These are phyloP conservation scores for Fusarium neocosmosporiellum DNA, from an alignment of 2,329 filamentous ascomycete species.

Conservation along the genomic window DNA sequence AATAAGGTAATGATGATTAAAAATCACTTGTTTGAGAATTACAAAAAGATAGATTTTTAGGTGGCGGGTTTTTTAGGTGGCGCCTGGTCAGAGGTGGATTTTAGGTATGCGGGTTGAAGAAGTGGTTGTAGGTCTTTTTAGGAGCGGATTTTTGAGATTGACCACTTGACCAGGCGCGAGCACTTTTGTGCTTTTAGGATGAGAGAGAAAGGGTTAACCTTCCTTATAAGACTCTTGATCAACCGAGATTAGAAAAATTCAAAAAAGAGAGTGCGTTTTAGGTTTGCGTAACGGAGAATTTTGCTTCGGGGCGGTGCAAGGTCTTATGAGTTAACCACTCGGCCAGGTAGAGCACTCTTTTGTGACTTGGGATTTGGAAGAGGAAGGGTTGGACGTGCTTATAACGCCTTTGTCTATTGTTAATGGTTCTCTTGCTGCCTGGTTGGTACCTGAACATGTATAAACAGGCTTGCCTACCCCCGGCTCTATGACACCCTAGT, in stretches of 20 bases:
- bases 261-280: background rate
- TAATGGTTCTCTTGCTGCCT: background rate
- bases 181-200: background rate
- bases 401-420: no score
- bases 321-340: background rate
- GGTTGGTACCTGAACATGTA: background rate
- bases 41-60: background rate
- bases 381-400: background rate
- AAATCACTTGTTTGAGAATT: background rate
- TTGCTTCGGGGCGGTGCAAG: background rate
- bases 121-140: background rate
- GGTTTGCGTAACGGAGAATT: background rate
- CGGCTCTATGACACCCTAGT: background rate
- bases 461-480: background rate
- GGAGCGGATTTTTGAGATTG: background rate
- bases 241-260: background rate
- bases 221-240: background rate
- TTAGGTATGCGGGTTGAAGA: background rate
- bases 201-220: background rate
- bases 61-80: background rate
- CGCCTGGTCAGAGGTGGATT: background rate
- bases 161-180: background rate
- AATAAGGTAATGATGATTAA: background rate
- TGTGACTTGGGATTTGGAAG: background rate
- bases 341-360: background rate